phyloP scores from a whole-genome alignment of 202 grass and related monocot species.

The Schoenoplectus triqueter region DNA sequence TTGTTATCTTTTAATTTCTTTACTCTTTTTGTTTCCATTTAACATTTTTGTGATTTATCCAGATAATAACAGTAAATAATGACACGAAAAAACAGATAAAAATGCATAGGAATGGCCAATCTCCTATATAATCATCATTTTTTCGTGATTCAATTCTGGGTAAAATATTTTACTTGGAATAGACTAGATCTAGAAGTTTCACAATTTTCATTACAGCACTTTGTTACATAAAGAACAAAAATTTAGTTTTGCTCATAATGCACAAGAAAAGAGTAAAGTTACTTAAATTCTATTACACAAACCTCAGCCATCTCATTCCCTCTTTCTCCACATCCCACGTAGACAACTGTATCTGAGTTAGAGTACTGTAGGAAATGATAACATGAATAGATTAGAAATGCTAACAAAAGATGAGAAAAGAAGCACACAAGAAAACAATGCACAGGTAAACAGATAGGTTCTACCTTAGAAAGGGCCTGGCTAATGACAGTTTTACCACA shows the following conservation, averaged over 20 bases:
- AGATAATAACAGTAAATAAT: not conserved
- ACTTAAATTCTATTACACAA: conserved; percentile 32
- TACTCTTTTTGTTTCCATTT: not conserved
- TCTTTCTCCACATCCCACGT: conserved; percentile 92
- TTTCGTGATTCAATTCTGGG: too few species aligned
- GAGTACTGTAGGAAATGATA: conserved; percentile 62
- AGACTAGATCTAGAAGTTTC: not conserved
- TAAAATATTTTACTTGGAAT: not conserved
- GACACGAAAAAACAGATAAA: not conserved
- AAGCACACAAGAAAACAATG: conserved; percentile 13
- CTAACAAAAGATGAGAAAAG: conserved; percentile 37
- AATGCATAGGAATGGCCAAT: too few species aligned
- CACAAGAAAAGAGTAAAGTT: not conserved
- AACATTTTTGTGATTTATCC: conserved; percentile 10
- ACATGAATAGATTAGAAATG: conserved; percentile 34
- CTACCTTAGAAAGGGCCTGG: conserved; percentile 90
- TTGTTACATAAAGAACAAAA: not conserved
- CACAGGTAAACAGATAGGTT: conserved; percentile 31
- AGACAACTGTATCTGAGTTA: conserved; percentile 82
- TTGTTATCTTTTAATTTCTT: not conserved
- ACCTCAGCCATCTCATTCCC: conserved; percentile 96
- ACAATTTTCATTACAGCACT: not conserved
- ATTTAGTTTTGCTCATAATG: conserved; percentile 2
- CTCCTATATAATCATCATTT: too few species aligned
- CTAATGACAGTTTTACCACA: conserved; percentile 96